Percentiles rank a stretch among this genome's conserved stretches.
Evolutionary conservation across 495 filamentous ascomycete genomes (phyloP).

Genomic region (Cercophora samala): DNA sequence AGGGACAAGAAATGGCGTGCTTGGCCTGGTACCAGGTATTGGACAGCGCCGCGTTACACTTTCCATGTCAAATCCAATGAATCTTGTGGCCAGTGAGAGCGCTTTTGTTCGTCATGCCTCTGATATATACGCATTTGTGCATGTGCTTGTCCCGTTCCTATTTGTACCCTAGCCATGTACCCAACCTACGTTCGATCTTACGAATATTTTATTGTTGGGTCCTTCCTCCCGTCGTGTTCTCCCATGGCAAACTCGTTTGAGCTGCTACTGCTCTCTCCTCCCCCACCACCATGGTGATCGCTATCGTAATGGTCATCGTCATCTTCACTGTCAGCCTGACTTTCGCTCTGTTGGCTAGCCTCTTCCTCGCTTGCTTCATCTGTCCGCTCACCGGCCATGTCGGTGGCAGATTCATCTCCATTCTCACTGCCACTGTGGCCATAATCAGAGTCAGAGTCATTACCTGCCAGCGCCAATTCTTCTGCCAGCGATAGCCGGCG

Average conservation of each 20-base stretch:
- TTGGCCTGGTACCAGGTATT: background rate
- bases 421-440: conserved; percentile 10
- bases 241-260: background rate
- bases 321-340: background rate
- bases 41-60: conserved; percentile 1
- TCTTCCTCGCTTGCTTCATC: background rate
- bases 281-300: background rate
- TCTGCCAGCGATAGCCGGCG: conserved; percentile 23
- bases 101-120: too few species aligned
- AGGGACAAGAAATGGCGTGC: conserved; percentile 1
- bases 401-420: background rate
- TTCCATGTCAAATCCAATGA: background rate
- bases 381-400: background rate
- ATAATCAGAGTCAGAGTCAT: conserved; percentile 20
- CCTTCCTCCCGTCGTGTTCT: background rate
- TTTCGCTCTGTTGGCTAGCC: background rate
- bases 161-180: background rate
- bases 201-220: background rate
- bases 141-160: background rate
- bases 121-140: background rate
- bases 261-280: background rate
- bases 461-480: conserved; percentile 21
- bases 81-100: too few species aligned
- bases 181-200: background rate
- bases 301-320: background rate